phyloP scores from a whole-genome alignment of 257 asterid species.

The Verbena officinalis region DNA sequence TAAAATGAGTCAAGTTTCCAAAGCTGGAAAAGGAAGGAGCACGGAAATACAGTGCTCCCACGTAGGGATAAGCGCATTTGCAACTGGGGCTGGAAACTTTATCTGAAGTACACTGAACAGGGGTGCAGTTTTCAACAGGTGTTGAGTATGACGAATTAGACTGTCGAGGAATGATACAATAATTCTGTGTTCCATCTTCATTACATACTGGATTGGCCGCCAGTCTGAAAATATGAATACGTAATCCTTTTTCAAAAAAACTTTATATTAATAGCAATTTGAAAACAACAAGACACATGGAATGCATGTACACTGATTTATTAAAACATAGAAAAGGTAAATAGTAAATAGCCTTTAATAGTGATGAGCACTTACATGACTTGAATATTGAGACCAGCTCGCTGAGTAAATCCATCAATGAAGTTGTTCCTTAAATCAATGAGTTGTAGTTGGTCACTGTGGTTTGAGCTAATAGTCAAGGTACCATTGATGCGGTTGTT shows the following conservation, averaged over 20 bases:
- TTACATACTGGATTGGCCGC: slow-evolving; percentile 55
- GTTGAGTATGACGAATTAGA: slow-evolving; percentile 49
- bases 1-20: slow-evolving; percentile 43
- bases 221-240: slow-evolving; percentile 51
- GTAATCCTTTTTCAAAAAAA: background rate
- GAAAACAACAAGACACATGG: too few species aligned
- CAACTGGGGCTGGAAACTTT: slow-evolving; percentile 70
- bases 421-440: slow-evolving; percentile 51
- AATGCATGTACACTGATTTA: too few species aligned
- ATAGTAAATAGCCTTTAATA: background rate
- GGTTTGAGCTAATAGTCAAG: slow-evolving; percentile 39
- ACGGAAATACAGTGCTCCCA: slow-evolving; percentile 64
- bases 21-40: slow-evolving; percentile 80
- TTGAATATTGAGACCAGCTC: slow-evolving; percentile 34
- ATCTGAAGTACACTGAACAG: slow-evolving; percentile 44
- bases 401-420: slow-evolving; percentile 43
- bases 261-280: background rate
- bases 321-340: too few species aligned
- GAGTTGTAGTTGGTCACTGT: slow-evolving; percentile 47
- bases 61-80: slow-evolving; percentile 73
- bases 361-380: slow-evolving; percentile 44
- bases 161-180: slow-evolving; percentile 44
- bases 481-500: slow-evolving; percentile 60
- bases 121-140: slow-evolving; percentile 56
- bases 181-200: slow-evolving; percentile 38